Base-by-base conservation (phyloP, 257 asterid genomes). In the Cordia subcordata region DNA sequence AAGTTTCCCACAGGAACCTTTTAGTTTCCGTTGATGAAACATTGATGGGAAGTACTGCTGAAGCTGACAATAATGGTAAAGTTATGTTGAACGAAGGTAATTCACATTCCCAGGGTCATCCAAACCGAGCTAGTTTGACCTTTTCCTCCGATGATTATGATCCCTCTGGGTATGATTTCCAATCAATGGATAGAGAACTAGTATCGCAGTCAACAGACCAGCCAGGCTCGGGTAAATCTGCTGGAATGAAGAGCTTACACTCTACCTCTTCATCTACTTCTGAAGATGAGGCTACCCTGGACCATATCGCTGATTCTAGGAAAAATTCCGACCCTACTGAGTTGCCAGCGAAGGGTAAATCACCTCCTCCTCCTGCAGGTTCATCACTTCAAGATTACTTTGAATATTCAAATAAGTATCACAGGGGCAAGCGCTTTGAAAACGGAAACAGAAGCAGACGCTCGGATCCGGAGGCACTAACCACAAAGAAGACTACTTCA, bases 351-450 rank as follows among this genome's bases (percentile, higher is more conserved):
- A 82, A 71, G 55, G 76, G 61, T 37, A 79, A 72, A 58, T 69
- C 35, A 63, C 62, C 74, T 51, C 72, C 75, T 21, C 89, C 89
- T 15, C 79, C 77, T 38, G 63, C 68, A 5, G 90, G 95, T 27
- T 83, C 83, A 20, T 71, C 94, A 38, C 87, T 83, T 65, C 87
- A 79, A 68, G 87, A 83, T 10, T 73, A 83, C 70, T 81, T 84
- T n/a, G 92, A 86, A 19, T 70, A 76, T 63, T 83, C 97, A 8
- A 76, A 75, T 55, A 87, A 77, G 73, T 73, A 16, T 77, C 70
- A 56, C 49, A 58, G 18, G 33, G 80, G 33, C 35, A 72, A 72
- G 42, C 74, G 56, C 5, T 17, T 62, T 32, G 87, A 60, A 16
- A 68, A 76, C 55, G 92, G 80, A 51, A 84, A 65, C 70, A 63